Evolutionary conservation across 2,329 filamentous ascomycete genomes (phyloP).

Genomic region (Aspergillus floridensis): DNA sequence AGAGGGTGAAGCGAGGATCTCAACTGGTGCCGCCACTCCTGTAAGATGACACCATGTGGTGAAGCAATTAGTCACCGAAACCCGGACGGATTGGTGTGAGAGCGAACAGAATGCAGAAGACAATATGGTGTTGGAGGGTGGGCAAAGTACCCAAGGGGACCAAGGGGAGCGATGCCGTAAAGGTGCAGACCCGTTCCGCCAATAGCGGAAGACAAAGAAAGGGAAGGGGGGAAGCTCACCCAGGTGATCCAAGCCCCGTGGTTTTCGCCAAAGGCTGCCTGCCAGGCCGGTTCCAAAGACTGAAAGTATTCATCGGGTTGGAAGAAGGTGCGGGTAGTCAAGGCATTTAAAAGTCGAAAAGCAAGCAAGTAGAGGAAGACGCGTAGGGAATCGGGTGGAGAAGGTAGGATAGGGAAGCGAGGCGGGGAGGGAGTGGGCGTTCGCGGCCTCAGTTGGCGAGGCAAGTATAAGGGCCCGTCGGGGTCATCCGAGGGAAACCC

Average conservation of each 20-base stretch:
- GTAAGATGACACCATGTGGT: constrained; percentile 12
- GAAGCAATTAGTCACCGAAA: constrained; percentile 6
- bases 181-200: neutral
- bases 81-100: neutral
- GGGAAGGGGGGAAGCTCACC: constrained; percentile 55
- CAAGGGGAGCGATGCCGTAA: neutral
- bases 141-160: neutral
- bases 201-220: neutral
- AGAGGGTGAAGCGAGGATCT: constrained; percentile 89
- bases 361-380: constrained; percentile 52
- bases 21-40: constrained; percentile 92
- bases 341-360: constrained; percentile 75
- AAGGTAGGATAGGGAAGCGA: constrained; percentile 7
- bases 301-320: constrained; percentile 99
- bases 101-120: neutral
- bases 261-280: constrained; percentile 71
- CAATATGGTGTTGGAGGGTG: neutral
- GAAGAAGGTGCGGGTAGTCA: constrained; percentile 83
- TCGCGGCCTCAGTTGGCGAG: neutral
- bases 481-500: neutral
- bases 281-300: constrained; percentile 90
- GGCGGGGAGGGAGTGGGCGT: constrained; percentile 4
- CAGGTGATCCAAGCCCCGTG: constrained; percentile 93
- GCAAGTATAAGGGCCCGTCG: neutral
- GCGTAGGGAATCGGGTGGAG: constrained; percentile 12